A percentile compares a stretch with the other conserved stretches of the same genome.
These are phyloP conservation scores for Noccaea caerulescens DNA, from an alignment of 345 rosid genomes.

Conservation along the genomic window DNA sequence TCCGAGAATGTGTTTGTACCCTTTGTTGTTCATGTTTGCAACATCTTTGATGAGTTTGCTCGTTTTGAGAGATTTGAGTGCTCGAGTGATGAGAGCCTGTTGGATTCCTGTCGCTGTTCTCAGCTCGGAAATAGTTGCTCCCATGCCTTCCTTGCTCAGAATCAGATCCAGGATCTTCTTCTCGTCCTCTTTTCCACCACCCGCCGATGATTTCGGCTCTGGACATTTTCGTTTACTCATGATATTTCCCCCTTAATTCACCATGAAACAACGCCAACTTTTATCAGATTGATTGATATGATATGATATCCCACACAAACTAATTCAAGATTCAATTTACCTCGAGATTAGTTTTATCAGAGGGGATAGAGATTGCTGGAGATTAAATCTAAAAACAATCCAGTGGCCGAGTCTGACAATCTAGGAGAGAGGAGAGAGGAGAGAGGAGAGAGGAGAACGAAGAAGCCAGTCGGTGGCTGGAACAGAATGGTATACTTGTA, in stretches of 20 bases:
- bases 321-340: conserved; percentile 22
- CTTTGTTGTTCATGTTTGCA: conserved; percentile 62
- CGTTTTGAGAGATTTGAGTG: conserved; percentile 50
- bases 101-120: conserved; percentile 53
- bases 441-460: too few relatives aligned
- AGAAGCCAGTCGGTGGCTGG: too few relatives aligned
- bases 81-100: conserved; percentile 44
- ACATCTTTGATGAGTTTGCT: conserved; percentile 66
- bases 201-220: conserved; percentile 44
- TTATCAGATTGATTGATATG: background rate
- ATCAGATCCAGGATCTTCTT: conserved; percentile 50
- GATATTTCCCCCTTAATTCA: background rate
- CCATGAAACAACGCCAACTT: conserved; percentile 7
- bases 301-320: background rate
- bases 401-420: background rate
- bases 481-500: background rate
- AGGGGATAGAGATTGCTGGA: conserved; percentile 4
- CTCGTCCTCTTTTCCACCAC: conserved; percentile 59
- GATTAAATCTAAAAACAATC: background rate
- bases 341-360: background rate
- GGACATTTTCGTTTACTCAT: conserved; percentile 64
- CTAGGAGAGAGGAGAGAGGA: background rate
- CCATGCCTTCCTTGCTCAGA: conserved; percentile 60
- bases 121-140: conserved; percentile 57
- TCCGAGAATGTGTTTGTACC: conserved; percentile 59